Evolutionary conservation across 257 asterid species (phyloP).

Genomic region (Solanum etuberosum): DNA sequence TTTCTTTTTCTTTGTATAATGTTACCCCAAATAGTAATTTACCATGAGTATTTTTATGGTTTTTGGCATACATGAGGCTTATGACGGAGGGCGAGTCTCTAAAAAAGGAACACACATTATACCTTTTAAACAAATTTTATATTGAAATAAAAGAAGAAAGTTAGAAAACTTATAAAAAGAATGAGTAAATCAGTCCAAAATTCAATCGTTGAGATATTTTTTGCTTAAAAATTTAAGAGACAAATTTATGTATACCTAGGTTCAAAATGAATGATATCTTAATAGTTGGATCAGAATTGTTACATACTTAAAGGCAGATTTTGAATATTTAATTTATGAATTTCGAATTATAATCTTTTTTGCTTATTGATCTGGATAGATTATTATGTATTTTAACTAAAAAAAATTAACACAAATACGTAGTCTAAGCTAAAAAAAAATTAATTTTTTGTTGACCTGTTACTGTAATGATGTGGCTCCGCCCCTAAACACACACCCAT

Average conservation of each 20-base stretch:
- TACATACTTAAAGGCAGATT: not conserved
- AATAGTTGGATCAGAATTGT: not conserved
- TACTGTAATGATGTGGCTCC: not conserved
- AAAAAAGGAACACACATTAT: not conserved
- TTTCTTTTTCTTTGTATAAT: no score
- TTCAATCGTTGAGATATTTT: not conserved
- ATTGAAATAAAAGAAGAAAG: not conserved
- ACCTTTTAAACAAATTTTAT: not conserved
- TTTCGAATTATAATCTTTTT: not conserved
- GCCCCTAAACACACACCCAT: not conserved
- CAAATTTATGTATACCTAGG: not conserved
- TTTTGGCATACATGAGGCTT: not conserved
- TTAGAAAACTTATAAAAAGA: not conserved
- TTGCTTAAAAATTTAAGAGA: not conserved
- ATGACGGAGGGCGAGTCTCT: not conserved
- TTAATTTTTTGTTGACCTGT: not conserved
- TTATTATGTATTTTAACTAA: not conserved
- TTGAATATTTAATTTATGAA: not conserved
- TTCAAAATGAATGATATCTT: not conserved
- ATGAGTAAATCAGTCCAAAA: not conserved
- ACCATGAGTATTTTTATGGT: not conserved
- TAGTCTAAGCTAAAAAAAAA: not conserved
- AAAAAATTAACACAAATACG: not conserved
- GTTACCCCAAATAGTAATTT: not conserved
- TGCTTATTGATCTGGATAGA: not conserved